Evolutionary conservation across 2,329 filamentous ascomycete genomes (phyloP).

Genomic region (Fusarium xyrophilum): DNA sequence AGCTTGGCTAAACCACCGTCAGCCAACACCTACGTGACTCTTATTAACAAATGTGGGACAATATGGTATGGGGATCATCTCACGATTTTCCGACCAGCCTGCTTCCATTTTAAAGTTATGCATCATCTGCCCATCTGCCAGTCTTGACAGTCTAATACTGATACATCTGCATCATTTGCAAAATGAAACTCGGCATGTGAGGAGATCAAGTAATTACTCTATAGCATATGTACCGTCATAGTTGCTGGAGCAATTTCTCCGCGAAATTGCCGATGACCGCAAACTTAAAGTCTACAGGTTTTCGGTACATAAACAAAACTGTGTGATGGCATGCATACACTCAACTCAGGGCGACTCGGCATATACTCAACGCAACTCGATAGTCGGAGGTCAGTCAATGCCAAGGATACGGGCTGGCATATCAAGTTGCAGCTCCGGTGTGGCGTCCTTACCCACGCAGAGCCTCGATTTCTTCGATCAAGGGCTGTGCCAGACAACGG

Average conservation of each 20-base stretch:
- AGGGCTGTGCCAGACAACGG: neutral
- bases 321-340: neutral
- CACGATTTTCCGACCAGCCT: neutral
- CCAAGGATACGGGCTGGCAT: slow-evolving; percentile 18
- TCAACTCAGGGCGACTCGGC: neutral
- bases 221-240: slow-evolving; percentile 5
- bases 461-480: neutral
- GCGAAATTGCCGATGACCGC: slow-evolving; percentile 27
- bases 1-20: neutral
- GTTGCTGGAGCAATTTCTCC: slow-evolving; percentile 11
- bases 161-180: neutral
- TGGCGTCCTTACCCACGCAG: neutral
- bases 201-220: neutral
- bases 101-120: neutral
- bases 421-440: neutral
- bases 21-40: neutral
- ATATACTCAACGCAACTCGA: neutral
- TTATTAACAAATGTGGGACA: neutral
- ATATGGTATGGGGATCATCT: neutral
- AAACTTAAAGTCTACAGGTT: neutral
- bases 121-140: neutral
- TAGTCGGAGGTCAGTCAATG: neutral
- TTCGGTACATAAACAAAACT: neutral
- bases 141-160: neutral
- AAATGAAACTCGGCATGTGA: slow-evolving; percentile 16